phyloP scores from a whole-genome alignment of 2,329 filamentous ascomycete species.

The Calonectria hawksworthii region DNA sequence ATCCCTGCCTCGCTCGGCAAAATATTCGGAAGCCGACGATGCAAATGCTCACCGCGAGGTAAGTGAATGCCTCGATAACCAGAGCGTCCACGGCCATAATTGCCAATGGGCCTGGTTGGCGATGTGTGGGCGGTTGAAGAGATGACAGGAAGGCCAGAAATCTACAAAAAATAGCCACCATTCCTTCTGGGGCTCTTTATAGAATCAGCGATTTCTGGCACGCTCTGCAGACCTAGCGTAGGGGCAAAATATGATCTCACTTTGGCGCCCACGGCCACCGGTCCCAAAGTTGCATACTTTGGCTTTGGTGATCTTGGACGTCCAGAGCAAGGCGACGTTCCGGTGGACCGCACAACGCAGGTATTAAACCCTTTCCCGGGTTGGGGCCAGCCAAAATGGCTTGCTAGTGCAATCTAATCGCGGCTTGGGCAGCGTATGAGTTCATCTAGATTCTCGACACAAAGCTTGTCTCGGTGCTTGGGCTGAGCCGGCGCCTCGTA shows the following conservation, averaged over 20 bases:
- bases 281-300: neutral
- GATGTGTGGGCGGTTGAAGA: neutral
- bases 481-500: neutral
- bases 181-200: constrained; percentile 6
- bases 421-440: neutral
- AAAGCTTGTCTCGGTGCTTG: constrained; percentile 2
- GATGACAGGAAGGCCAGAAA: neutral
- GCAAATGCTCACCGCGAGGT: constrained; percentile 9
- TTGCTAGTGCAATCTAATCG: neutral
- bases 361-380: neutral
- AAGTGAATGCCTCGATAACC: constrained; percentile 17
- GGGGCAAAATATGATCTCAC: constrained; percentile 11
- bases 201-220: neutral
- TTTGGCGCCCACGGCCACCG: neutral
- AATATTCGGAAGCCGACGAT: constrained; percentile 16
- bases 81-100: constrained; percentile 1
- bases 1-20: constrained; percentile 7
- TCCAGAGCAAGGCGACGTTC: constrained; percentile 10
- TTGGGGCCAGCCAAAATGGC: neutral
- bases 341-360: neutral
- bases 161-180: neutral
- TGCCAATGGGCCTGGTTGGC: neutral
- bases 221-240: neutral
- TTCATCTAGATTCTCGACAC: constrained; percentile 10
- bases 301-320: constrained; percentile 1